Evolutionary conservation across 441 rosid species (phyloP).

Genomic region (Viola pubescens): DNA sequence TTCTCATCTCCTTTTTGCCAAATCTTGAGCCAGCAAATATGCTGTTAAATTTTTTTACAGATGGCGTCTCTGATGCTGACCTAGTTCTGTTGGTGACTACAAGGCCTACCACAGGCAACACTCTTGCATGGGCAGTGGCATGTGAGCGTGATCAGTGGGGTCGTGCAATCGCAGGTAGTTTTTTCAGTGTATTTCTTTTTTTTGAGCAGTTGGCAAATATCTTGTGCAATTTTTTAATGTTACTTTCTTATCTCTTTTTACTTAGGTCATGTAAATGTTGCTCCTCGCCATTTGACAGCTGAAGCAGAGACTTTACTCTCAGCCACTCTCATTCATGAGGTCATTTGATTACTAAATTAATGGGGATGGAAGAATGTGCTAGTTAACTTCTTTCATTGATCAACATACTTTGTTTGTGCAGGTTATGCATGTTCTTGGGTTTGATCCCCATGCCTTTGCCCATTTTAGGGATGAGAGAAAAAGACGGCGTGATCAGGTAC

Average conservation of each 20-base stretch:
- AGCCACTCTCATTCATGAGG: conserved; percentile 96
- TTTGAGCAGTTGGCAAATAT: background rate
- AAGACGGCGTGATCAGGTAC: conserved; percentile 89
- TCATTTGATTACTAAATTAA: conserved; percentile 19
- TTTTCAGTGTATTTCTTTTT: background rate
- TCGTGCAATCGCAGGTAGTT: conserved; percentile 91
- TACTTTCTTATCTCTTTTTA: conserved; percentile 11
- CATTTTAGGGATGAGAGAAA: conserved; percentile 98
- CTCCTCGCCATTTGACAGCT: conserved; percentile 97
- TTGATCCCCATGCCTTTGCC: conserved; percentile 98
- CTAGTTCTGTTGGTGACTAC: conserved; percentile 94
- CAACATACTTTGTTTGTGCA: conserved; percentile 22
- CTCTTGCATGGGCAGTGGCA: conserved; percentile 99
- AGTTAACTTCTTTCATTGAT: conserved; percentile 12
- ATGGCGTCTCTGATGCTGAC: conserved; percentile 85
- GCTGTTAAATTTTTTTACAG: conserved; percentile 32
- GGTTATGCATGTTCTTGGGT: conserved; percentile 99
- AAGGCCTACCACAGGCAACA: conserved; percentile 98
- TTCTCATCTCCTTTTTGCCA: background rate
- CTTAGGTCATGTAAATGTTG: conserved; percentile 96
- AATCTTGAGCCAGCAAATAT: background rate
- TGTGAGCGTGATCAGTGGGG: conserved; percentile 99
- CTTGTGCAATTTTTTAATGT: background rate
- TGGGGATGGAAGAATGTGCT: conserved; percentile 9
- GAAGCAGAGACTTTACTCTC: conserved; percentile 97